Evolutionary conservation across 139 green algal species (phyloP).

Genomic region (Nannochloris sp.): DNA sequence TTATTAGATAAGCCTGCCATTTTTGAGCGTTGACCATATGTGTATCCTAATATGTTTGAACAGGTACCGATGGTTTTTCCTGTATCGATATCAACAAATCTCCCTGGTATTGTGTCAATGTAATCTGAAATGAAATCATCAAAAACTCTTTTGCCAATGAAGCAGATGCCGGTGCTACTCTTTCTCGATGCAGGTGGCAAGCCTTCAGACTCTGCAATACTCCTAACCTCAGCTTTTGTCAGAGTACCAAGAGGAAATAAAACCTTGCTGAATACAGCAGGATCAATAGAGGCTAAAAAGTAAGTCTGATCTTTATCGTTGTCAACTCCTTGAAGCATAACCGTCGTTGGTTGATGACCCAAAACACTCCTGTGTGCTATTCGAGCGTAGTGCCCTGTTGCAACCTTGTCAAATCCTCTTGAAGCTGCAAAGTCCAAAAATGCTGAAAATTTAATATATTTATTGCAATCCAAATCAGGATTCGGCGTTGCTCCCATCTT

Average conservation of each 20-base stretch:
- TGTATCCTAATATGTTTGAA: constrained; percentile 51
- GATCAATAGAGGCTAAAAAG: constrained; percentile 53
- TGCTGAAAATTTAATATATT: constrained; percentile 72
- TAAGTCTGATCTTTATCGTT: constrained; percentile 67
- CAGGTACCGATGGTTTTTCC: constrained; percentile 35
- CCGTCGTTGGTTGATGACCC: neutral
- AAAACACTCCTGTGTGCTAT: constrained; percentile 14
- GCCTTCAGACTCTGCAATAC: constrained; percentile 28
- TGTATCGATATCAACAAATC: constrained; percentile 42
- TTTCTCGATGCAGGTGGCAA: constrained; percentile 31
- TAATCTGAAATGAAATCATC: constrained; percentile 65
- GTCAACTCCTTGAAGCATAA: constrained; percentile 52
- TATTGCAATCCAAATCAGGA: constrained; percentile 79
- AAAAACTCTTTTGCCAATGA: constrained; percentile 67
- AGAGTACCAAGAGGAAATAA: constrained; percentile 49
- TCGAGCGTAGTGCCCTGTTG: constrained; percentile 68
- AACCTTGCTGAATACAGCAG: constrained; percentile 21
- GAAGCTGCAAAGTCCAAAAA: constrained; percentile 36
- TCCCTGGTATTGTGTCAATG: constrained; percentile 32
- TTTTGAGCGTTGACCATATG: constrained; percentile 59
- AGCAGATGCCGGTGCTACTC: constrained; percentile 74
- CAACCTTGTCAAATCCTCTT: constrained; percentile 40
- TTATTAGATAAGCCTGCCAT: constrained; percentile 41
- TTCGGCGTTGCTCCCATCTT: constrained; percentile 63
- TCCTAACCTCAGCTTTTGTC: constrained; percentile 52